Percentiles rank a stretch among this genome's conserved stretches.
Conservation (phyloP, 2,329 filamentous ascomycete genomes). For the Colletotrichum coccodes region DNA sequence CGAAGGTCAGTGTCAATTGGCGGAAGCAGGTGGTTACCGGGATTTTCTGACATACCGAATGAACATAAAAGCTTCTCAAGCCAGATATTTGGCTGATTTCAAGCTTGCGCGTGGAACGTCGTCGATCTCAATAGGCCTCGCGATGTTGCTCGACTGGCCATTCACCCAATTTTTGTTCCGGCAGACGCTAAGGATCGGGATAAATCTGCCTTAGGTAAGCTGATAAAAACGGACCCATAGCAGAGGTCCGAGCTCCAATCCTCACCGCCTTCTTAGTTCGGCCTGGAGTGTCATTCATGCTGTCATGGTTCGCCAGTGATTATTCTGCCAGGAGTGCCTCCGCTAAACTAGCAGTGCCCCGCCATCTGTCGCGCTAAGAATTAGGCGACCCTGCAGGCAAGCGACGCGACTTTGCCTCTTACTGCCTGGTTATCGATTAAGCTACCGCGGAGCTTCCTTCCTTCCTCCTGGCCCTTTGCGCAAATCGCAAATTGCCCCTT, state of each 20-base stretch:
- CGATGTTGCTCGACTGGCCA: slow-evolving; percentile 15
- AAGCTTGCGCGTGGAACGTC: slow-evolving; percentile 21
- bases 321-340: slow-evolving; percentile 7
- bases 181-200: slow-evolving; percentile 23
- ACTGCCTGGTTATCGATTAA: slow-evolving; percentile 31
- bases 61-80: slow-evolving; percentile 3
- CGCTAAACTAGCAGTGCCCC: slow-evolving; percentile 28
- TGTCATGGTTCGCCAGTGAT: slow-evolving; percentile 9
- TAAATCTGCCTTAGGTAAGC: slow-evolving; percentile 24
- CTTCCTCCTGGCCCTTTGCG: background rate
- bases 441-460: slow-evolving; percentile 18
- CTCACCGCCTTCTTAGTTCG: slow-evolving; percentile 17
- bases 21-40: background rate
- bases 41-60: background rate
- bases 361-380: slow-evolving; percentile 12
- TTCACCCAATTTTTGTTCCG: slow-evolving; percentile 29
- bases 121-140: slow-evolving; percentile 11
- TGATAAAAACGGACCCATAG: background rate
- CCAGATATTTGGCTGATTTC: background rate
- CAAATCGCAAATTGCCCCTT: background rate
- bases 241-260: background rate
- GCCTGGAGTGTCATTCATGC: background rate
- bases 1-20: slow-evolving; percentile 10
- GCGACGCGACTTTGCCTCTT: slow-evolving; percentile 18
- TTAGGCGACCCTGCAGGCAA: background rate